These are phyloP conservation scores for Boletus subparvulus DNA, from an alignment of 768 basidiomycete genomes.

Conservation along the genomic window DNA sequence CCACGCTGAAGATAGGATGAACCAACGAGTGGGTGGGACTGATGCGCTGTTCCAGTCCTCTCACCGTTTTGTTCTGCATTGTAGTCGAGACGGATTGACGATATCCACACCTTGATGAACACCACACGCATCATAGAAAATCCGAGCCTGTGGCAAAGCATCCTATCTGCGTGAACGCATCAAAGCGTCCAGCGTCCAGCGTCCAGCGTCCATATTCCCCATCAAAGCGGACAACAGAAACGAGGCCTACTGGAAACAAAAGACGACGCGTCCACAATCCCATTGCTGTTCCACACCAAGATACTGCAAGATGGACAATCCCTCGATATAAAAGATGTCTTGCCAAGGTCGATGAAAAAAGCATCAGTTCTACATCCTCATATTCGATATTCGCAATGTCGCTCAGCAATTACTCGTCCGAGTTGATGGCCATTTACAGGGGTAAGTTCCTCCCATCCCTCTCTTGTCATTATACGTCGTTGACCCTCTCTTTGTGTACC, in stretches of 20 bases:
- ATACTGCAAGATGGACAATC: not conserved
- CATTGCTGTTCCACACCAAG: not conserved
- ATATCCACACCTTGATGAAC: not conserved
- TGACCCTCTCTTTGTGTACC: not conserved
- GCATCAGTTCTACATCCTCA: not conserved
- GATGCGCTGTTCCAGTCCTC: not conserved
- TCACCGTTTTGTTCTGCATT: not conserved
- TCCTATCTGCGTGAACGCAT: too few relatives aligned
- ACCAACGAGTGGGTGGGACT: too few relatives aligned
- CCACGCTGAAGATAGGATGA: not conserved
- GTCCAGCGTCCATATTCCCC: not conserved
- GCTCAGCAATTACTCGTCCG: not conserved
- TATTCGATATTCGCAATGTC: constrained; percentile 4
- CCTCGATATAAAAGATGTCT: constrained; percentile 6
- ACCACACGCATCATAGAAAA: not conserved
- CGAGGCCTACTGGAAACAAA: not conserved
- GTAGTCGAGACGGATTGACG: not conserved
- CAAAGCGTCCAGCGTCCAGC: not conserved
- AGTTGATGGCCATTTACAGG: constrained; percentile 6
- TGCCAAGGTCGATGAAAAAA: not conserved
- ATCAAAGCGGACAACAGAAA: not conserved
- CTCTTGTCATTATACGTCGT: too few relatives aligned
- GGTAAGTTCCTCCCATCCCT: not conserved
- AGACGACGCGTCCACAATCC: not conserved
- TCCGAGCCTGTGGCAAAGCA: too few relatives aligned